Conservation (phyloP, 2,329 filamentous ascomycete species). For the Fusarium staphyleae region DNA sequence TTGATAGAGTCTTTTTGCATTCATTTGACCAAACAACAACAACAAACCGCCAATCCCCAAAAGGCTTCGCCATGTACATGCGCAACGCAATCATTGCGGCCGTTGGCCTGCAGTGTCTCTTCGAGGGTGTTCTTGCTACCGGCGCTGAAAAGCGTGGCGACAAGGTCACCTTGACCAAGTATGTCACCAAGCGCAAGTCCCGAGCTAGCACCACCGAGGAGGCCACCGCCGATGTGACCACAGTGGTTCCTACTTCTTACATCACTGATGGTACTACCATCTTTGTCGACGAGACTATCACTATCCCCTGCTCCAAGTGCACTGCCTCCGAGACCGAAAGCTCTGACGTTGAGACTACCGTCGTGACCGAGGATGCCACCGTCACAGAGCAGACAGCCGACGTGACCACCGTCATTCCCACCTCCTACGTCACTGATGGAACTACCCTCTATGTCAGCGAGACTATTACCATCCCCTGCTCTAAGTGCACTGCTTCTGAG, state of each 20-base stretch:
- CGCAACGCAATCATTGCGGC: slow-evolving; percentile 35
- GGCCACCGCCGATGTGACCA: slow-evolving; percentile 26
- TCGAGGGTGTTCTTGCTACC: slow-evolving; percentile 29
- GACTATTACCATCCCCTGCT: slow-evolving; percentile 34
- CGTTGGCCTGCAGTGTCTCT: slow-evolving; percentile 35
- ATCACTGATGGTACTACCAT: slow-evolving; percentile 29
- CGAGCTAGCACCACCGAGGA: slow-evolving; percentile 20
- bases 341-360: background rate
- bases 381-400: slow-evolving; percentile 22
- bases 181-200: slow-evolving; percentile 22
- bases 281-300: slow-evolving; percentile 31
- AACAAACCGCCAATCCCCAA: slow-evolving; percentile 10
- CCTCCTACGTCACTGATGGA: slow-evolving; percentile 29
- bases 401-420: slow-evolving; percentile 25
- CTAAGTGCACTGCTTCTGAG: slow-evolving; percentile 22
- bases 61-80: slow-evolving; percentile 34
- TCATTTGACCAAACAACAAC: slow-evolving; percentile 37
- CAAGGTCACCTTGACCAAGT: slow-evolving; percentile 26
- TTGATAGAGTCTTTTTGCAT: slow-evolving; percentile 41
- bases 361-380: background rate
- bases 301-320: slow-evolving; percentile 26
- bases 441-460: slow-evolving; percentile 33
- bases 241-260: slow-evolving; percentile 31
- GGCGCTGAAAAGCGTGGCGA: background rate
- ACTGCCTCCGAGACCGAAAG: slow-evolving; percentile 1